A percentile compares a stretch with the other conserved stretches of the same genome.
phyloP scores from a whole-genome alignment of 2,329 filamentous ascomycete species.

The Colletotrichum cordylinicola region DNA sequence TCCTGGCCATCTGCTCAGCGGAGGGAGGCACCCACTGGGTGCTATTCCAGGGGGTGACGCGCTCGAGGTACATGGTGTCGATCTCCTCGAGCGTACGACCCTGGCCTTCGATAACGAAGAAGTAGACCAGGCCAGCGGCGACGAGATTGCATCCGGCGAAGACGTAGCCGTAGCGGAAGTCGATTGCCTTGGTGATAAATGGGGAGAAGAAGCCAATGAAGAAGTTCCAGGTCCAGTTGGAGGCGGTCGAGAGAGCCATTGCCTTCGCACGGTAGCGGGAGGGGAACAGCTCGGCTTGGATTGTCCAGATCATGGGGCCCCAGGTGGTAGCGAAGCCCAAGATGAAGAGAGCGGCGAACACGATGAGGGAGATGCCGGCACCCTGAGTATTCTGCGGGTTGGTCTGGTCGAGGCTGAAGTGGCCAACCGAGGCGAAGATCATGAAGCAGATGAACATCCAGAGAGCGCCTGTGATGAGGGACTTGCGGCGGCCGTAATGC shows the following conservation, averaged over 20 bases:
- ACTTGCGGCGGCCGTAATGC: slow-evolving; percentile 68
- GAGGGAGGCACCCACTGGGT: slow-evolving; percentile 55
- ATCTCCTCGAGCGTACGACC: slow-evolving; percentile 80
- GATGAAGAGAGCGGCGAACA: slow-evolving; percentile 69
- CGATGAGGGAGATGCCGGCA: slow-evolving; percentile 65
- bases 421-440: slow-evolving; percentile 58
- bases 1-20: slow-evolving; percentile 47
- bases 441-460: slow-evolving; percentile 69
- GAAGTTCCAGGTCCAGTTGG: slow-evolving; percentile 78
- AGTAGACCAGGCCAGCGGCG: slow-evolving; percentile 72
- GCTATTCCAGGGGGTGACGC: slow-evolving; percentile 69
- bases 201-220: slow-evolving; percentile 79
- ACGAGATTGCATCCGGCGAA: slow-evolving; percentile 75
- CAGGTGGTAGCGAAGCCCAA: slow-evolving; percentile 63
- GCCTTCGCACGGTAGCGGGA: slow-evolving; percentile 65
- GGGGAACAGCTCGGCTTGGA: slow-evolving; percentile 70
- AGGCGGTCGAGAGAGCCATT: slow-evolving; percentile 65
- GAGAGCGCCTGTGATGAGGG: slow-evolving; percentile 64
- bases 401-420: slow-evolving; percentile 48
- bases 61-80: slow-evolving; percentile 76
- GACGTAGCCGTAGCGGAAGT: slow-evolving; percentile 77
- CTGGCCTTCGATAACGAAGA: slow-evolving; percentile 78
- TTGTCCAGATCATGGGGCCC: slow-evolving; percentile 56
- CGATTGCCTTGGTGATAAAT: slow-evolving; percentile 75
- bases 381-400: slow-evolving; percentile 38